phyloP scores from a whole-genome alignment of 23 red algal species.

The Gracilaria vermiculophylla region DNA sequence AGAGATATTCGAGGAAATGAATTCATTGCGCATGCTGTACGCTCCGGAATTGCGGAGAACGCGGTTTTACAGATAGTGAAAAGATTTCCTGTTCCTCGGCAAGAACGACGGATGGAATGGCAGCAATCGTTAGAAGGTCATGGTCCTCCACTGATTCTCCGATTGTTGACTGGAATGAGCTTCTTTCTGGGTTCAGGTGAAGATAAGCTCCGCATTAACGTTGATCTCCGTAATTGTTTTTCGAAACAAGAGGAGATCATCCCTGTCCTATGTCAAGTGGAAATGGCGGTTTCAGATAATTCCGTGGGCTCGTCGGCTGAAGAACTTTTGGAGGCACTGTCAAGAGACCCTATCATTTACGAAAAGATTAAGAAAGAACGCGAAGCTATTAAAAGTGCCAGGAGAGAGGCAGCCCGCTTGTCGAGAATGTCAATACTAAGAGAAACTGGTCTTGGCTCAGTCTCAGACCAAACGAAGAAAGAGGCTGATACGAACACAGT shows the following conservation, averaged over 20 bases:
- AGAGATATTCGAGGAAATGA: constrained; percentile 50
- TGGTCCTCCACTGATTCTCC: constrained; percentile 50
- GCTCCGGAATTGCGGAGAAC: constrained; percentile 14
- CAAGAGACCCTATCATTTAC: constrained; percentile 16
- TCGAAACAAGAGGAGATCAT: constrained; percentile 36
- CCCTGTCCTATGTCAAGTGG: constrained; percentile 55
- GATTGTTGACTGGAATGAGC: constrained; percentile 53
- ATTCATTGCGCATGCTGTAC: constrained; percentile 26
- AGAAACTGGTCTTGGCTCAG: constrained; percentile 44
- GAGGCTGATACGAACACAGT: not conserved
- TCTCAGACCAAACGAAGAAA: not conserved
- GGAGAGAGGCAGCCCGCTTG: constrained; percentile 64
- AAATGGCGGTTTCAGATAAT: constrained; percentile 65
- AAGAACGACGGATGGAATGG: constrained; percentile 34
- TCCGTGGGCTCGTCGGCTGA: constrained; percentile 60
- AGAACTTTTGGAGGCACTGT: constrained; percentile 64
- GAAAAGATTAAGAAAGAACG: constrained; percentile 46
- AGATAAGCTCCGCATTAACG: not conserved
- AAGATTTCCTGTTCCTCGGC: constrained; percentile 59
- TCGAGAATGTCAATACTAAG: constrained; percentile 58
- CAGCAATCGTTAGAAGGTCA: constrained; percentile 27
- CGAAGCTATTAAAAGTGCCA: constrained; percentile 36
- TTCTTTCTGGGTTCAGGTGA: constrained; percentile 34
- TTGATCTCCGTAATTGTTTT: not conserved
- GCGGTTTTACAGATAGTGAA: constrained; percentile 42